A percentile compares a stretch with the other conserved stretches of the same genome.
phyloP scores from a whole-genome alignment of 768 basidiomycete genomes.

The Trametes sanguinea region DNA sequence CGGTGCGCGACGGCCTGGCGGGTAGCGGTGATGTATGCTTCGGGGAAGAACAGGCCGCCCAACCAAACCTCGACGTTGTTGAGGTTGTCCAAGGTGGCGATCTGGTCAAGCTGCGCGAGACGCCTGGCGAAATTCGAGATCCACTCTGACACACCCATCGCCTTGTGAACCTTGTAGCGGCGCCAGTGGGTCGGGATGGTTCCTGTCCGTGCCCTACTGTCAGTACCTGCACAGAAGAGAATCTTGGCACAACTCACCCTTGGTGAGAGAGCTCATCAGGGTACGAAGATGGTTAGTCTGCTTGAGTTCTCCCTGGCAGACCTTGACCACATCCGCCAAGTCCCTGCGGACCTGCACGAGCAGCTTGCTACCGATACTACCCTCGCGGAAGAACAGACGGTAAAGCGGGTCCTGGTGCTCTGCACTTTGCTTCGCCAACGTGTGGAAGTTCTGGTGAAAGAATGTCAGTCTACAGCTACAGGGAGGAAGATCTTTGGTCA shows the following conservation, averaged over 20 bases:
- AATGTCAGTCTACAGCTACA: neutral
- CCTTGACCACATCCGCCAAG: slow-evolving; percentile 76
- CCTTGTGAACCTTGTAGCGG: slow-evolving; percentile 82
- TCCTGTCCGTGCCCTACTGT: slow-evolving; percentile 44
- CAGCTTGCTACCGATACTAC: slow-evolving; percentile 75
- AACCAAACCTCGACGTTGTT: slow-evolving; percentile 84
- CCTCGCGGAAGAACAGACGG: slow-evolving; percentile 87
- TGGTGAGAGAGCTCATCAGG: slow-evolving; percentile 85
- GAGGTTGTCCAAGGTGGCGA: slow-evolving; percentile 64
- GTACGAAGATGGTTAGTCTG: slow-evolving; percentile 96
- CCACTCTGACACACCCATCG: slow-evolving; percentile 84
- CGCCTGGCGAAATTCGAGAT: slow-evolving; percentile 80
- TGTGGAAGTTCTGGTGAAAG: slow-evolving; percentile 57
- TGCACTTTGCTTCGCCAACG: slow-evolving; percentile 59
- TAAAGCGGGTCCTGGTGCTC: slow-evolving; percentile 85
- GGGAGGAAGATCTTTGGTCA: neutral
- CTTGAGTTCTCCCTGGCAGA: slow-evolving; percentile 85
- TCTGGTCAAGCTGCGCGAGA: slow-evolving; percentile 76
- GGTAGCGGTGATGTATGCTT: slow-evolving; percentile 94
- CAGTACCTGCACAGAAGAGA: slow-evolving; percentile 2
- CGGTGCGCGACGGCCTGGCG: slow-evolving; percentile 94
- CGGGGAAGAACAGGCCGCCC: slow-evolving; percentile 94
- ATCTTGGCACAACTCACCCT: slow-evolving; percentile 53
- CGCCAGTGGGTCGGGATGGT: slow-evolving; percentile 89
- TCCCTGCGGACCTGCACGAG: slow-evolving; percentile 81